Base-by-base conservation (phyloP, 441 rosid genomes). In the Jatropha podagrica region DNA sequence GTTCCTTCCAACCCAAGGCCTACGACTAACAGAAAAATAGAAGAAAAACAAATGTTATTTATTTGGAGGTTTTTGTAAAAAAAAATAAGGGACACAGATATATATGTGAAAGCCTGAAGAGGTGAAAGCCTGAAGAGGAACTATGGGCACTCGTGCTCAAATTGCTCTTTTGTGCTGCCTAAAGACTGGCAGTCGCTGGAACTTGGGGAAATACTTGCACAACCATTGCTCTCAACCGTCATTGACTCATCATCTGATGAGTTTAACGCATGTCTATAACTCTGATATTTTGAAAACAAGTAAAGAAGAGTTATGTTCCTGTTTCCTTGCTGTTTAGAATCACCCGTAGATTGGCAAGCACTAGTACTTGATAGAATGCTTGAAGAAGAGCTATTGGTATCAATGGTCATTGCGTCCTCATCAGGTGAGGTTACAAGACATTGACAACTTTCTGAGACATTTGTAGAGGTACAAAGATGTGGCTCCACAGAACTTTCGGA, bases 271-370 rank as follows among this genome's bases (percentile, higher is more conserved):
- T 73, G 77, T 55, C 80, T 79, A 38, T 78, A 80, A 70, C 56
- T 76, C 72, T 79, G 91, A 77, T 87, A 93, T 72, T 74, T 91
- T 61, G 87, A 83, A 81, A 91, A 93, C 71, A 91, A 66, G 76
- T 84, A 74, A 2, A 74, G 52, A 60, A 93, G 79, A 0, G 95
- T 86, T 26, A 78, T 64, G 37, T 77, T 81, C 72, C 70, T 77
- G 55, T 74, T 74, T 56, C 37, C 51, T 5, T 3, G 68, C 77
- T 38, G 83, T 69, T 85, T 78, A 8, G 71, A 44, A 40, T 54
- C 78, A 15, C 65, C 12, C 2, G 68, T 59, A 40, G 74, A 80
- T 58, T 69, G 79, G 56, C 68, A 64, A 2, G 76, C 79, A 8
- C 74, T 59, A 11, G 79, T 41, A 70, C 72, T 76, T 5, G 84